Conservation (phyloP, 768 basidiomycete species). For the Pilatotrama ljubarskyi region DNA sequence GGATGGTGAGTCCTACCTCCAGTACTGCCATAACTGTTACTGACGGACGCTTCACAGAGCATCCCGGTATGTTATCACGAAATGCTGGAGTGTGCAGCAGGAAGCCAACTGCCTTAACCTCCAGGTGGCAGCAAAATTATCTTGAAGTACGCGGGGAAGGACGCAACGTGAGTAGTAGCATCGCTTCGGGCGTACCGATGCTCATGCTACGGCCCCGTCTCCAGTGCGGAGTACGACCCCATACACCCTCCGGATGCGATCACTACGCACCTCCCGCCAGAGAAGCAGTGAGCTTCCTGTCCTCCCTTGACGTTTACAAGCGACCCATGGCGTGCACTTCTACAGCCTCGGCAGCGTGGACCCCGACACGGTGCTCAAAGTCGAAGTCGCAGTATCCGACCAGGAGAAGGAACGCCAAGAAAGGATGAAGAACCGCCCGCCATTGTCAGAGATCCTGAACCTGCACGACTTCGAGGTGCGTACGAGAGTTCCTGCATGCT, state of each 20-base stretch:
- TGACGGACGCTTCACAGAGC: background rate
- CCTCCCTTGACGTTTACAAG: background rate
- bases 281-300: conserved; percentile 57
- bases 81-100: background rate
- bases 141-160: conserved; percentile 54
- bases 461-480: conserved; percentile 91
- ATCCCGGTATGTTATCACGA: conserved; percentile 6
- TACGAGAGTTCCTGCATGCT: background rate
- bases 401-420: conserved; percentile 64
- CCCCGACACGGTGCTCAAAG: conserved; percentile 60
- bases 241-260: conserved; percentile 88
- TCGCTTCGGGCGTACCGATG: too few species aligned
- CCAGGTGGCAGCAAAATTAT: conserved; percentile 51
- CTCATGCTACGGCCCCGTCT: background rate
- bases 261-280: conserved; percentile 71
- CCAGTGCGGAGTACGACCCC: conserved; percentile 69
- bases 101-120: background rate
- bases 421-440: conserved; percentile 61
- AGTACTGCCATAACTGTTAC: background rate
- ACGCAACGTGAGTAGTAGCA: conserved; percentile 38
- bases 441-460: conserved; percentile 79
- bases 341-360: conserved; percentile 67
- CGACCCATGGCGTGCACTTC: too few species aligned
- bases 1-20: conserved; percentile 26
- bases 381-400: conserved; percentile 59